phyloP scores from a whole-genome alignment of 78 protist genomes.

The Polysphondylium violaceum region DNA sequence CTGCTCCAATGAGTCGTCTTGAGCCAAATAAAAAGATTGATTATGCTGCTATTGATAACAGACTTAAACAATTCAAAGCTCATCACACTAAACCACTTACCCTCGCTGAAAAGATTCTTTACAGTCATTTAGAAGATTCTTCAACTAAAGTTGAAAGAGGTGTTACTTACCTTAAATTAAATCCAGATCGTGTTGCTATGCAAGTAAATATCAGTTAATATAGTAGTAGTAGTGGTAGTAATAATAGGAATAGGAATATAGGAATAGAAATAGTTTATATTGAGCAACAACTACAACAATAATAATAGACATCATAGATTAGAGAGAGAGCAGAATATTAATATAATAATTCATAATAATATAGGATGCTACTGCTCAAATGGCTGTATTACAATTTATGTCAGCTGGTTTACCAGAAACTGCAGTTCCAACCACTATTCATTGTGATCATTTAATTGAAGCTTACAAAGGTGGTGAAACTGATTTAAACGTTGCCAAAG shows the following conservation, averaged over 20 bases:
- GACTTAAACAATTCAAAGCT: slow-evolving; percentile 49
- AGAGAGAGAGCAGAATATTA: not conserved
- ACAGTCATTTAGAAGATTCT: slow-evolving; percentile 93
- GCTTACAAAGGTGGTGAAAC: slow-evolving; percentile 86
- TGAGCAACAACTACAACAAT: not conserved
- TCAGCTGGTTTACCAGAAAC: slow-evolving; percentile 92
- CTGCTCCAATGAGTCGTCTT: slow-evolving; percentile 76
- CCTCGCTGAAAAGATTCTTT: slow-evolving; percentile 93
- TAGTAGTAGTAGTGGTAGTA: not conserved
- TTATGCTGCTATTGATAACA: slow-evolving; percentile 55
- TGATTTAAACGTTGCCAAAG: slow-evolving; percentile 87
- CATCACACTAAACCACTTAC: slow-evolving; percentile 91
- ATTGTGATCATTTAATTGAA: slow-evolving; percentile 97
- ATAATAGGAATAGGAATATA: too few species aligned
- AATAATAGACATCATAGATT: not conserved
- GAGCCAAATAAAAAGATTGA: slow-evolving; percentile 55
- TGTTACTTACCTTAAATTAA: slow-evolving; percentile 88
- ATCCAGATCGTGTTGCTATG: slow-evolving; percentile 97
- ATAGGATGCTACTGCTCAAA: slow-evolving; percentile 93
- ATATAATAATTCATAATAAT: not conserved
- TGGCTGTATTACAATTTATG: slow-evolving; percentile 97
- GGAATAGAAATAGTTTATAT: not conserved
- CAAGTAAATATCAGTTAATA: slow-evolving; percentile 55
- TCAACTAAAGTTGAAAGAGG: slow-evolving; percentile 88
- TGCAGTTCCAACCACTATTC: slow-evolving; percentile 96